A percentile compares a stretch with the other conserved stretches of the same genome.
These are phyloP conservation scores for Aspergillus uvarum DNA, from an alignment of 2,329 filamentous ascomycete genomes.

Conservation along the genomic window DNA sequence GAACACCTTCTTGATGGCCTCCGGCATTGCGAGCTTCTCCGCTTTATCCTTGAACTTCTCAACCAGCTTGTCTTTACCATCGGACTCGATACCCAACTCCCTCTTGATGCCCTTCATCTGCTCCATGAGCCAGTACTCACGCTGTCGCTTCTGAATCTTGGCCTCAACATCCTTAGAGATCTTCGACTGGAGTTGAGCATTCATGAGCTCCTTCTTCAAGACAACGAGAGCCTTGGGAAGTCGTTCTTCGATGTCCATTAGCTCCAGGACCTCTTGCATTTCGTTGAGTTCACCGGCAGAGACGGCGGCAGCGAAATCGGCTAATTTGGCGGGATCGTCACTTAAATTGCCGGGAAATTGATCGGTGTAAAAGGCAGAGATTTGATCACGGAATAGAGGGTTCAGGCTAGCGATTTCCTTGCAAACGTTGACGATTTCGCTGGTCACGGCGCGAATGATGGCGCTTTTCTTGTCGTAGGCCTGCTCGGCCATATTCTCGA, in stretches of 20 bases:
- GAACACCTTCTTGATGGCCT: slow-evolving; percentile 94
- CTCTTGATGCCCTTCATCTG: slow-evolving; percentile 98
- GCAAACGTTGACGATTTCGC: slow-evolving; percentile 98
- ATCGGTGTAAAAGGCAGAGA: slow-evolving; percentile 94
- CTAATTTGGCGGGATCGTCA: slow-evolving; percentile 89
- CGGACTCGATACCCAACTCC: slow-evolving; percentile 93
- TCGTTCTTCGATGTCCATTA: slow-evolving; percentile 86
- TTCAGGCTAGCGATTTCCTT: slow-evolving; percentile 95
- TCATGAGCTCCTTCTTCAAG: slow-evolving; percentile 97
- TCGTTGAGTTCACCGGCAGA: slow-evolving; percentile 91
- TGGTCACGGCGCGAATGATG: slow-evolving; percentile 86
- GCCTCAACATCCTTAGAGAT: slow-evolving; percentile 97
- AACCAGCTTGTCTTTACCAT: slow-evolving; percentile 96
- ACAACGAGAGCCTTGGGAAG: slow-evolving; percentile 89
- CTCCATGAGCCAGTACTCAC: slow-evolving; percentile 98
- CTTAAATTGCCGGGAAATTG: slow-evolving; percentile 93
- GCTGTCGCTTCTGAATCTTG: slow-evolving; percentile 94
- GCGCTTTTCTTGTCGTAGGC: slow-evolving; percentile 86
- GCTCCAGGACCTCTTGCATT: slow-evolving; percentile 85
- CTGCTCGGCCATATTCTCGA: slow-evolving; percentile 88
- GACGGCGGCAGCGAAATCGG: slow-evolving; percentile 94
- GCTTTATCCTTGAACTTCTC: slow-evolving; percentile 98
- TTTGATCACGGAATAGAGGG: slow-evolving; percentile 92
- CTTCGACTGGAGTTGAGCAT: slow-evolving; percentile 93
- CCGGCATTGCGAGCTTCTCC: slow-evolving; percentile 90